A percentile compares a stretch with the other conserved stretches of the same genome.
Evolutionary conservation across 352 stramenopile species (phyloP).

Genomic region (Phytophthora sojae): DNA sequence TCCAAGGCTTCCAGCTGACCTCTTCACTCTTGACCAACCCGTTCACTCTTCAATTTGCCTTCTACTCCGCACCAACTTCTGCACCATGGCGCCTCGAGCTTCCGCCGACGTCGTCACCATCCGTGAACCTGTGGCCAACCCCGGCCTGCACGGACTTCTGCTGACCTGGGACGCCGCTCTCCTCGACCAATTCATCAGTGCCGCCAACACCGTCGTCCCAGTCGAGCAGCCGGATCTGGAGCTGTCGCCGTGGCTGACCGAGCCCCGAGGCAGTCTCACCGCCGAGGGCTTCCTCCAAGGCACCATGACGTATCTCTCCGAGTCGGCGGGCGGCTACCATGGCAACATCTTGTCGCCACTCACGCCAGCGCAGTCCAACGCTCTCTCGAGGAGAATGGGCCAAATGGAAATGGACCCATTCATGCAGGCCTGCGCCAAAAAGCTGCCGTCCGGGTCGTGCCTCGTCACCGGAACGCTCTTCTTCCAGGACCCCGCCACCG

Average conservation of each 20-base stretch:
- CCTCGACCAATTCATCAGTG: conserved; percentile 30
- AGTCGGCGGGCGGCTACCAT: conserved; percentile 26
- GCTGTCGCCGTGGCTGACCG: conserved; percentile 35
- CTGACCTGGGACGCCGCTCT: conserved; percentile 27
- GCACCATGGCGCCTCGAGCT: conserved; percentile 25
- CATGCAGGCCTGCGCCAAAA: conserved; percentile 45
- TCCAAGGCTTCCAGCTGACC: not conserved
- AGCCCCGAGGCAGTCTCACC: conserved; percentile 41
- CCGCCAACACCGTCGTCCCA: conserved; percentile 34
- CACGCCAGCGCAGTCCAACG: conserved; percentile 36
- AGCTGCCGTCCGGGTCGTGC: conserved; percentile 23
- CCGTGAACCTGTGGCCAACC: conserved; percentile 9
- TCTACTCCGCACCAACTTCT: not conserved
- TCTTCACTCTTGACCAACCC: not conserved
- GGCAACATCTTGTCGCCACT: conserved; percentile 32
- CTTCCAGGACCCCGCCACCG: conserved; percentile 31
- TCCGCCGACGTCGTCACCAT: conserved; percentile 18
- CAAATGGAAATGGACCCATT: conserved; percentile 56
- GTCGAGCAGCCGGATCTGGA: conserved; percentile 31
- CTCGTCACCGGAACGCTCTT: conserved; percentile 37
- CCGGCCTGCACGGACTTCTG: conserved; percentile 22
- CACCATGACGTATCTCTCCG: conserved; percentile 37
- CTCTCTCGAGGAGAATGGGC: conserved; percentile 39
- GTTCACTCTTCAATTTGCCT: conserved; percentile 26
- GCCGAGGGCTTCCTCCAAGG: conserved; percentile 31